Evolutionary conservation across 345 rosid genomes (phyloP), one percentile per base, ranked within the genome.

Genomic region (Salix suchowensis): DNA sequence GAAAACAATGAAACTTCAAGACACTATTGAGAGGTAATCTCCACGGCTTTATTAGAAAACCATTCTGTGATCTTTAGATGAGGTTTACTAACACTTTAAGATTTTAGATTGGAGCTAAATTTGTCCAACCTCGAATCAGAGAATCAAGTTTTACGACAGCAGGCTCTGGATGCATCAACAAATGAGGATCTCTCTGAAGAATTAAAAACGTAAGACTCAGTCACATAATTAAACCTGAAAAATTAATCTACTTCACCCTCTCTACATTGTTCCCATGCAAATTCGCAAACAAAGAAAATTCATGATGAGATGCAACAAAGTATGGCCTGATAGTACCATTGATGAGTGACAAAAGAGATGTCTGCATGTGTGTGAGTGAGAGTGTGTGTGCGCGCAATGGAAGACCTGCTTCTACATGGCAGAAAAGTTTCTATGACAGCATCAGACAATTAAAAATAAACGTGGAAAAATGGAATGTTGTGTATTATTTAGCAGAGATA

Each of bases 81-180:
- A 60, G 6, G 16, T 72, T 77, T 23, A 78, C 75, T 67, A 42
- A 80, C 62, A 40, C 34, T 36, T 74, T 65, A 30, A 72, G 50
- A 75, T 75, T 70, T 28, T 82, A 90, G 94, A 77, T 82, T 89
- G 68, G 88, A 87, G 60, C 66, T 75, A 65, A 85, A 87, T 79
- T 50, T 84, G 77, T 80, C 92, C 74, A 88, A 83, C 82, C 86
- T 89, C 39, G 92, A 90, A 80, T 85, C 90, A 48, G 94, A 89
- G 81, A 91, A 91, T 64, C 92, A 91, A 79, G 86, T 91, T 78
- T 83, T 89, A 73, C 92, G 90, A 50, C 94, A 91, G 71, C 89
- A 91, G 77, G 91, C 89, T 73, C 75, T 90, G 79, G 87, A 72
- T 16, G 70, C 80, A 82, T 76, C 91, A 70, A 71, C 84, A 78